Base-by-base conservation (phyloP, 2,329 filamentous ascomycete genomes). In the Aspergillus fijiensis region DNA sequence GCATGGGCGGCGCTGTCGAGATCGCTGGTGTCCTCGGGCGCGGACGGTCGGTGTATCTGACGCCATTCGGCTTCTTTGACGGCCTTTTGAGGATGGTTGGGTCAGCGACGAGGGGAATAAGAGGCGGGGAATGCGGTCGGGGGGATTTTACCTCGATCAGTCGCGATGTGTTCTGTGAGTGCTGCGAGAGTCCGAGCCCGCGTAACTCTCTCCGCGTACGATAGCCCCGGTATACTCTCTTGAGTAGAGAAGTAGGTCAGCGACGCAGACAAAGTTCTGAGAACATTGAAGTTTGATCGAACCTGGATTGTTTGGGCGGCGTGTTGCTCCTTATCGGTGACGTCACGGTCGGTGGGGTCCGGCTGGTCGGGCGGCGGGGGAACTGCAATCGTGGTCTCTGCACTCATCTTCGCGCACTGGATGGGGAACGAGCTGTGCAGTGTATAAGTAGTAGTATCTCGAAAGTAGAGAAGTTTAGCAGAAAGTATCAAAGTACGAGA, bases 141-240 rank as follows among this genome's bases (percentile, higher is more conserved):
- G 14, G 7, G n/a, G 49, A 31, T 53, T 45, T 77, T 57, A 90
- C 88, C 69, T 90, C 86, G 11, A 85, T 79, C 89, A 89, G 93
- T 67, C 90, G 80, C 6, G 52, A 49, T 12, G 50, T 56, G 14
- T 56, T 51, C 19, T 42, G 51, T 11, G 51, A 49, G n/a, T 59
- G 45, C 19, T 42, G 51, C 7, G 51, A 49, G 21, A 61, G 45
- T 10, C 35, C 49, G 1, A 57, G 29, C 3, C 60, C 60, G 5
- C 49, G 52, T 1, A 61, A 16, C 23, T 59, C 60, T 10, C 60
- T 47, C 2, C 60, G 48, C 1, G 60, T 56, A 12, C 60, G 56
- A 21, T 61, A 56, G 2, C 60, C 60, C 1, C 60, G 49, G 23
- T 61, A 61, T 2, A 51, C 49, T 14, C 60, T 42, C 60, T 61